These are phyloP conservation scores for Mucor racemosus DNA, from an alignment of 371 early-diverging fungal species.

Conservation along the genomic window DNA sequence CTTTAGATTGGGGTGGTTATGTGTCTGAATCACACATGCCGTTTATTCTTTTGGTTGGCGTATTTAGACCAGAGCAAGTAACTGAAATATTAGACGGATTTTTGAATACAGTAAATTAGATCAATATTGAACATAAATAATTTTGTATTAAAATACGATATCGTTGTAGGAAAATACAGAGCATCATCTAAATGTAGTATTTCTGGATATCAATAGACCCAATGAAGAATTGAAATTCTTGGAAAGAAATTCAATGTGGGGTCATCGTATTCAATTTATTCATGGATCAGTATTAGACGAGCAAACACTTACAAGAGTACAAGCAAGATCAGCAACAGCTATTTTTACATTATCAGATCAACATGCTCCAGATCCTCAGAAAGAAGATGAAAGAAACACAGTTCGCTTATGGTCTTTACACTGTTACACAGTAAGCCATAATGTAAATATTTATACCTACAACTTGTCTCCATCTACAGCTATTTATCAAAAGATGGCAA, in stretches of 20 bases:
- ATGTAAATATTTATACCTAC: conserved; percentile 70
- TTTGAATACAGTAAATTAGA: conserved; percentile 54
- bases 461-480: conserved; percentile 73
- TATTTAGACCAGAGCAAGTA: conserved; percentile 58
- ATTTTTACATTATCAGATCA: conserved; percentile 62
- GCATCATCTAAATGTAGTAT: conserved; percentile 54
- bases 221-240: conserved; percentile 55
- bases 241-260: conserved; percentile 50
- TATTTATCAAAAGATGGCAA: conserved; percentile 67
- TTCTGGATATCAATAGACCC: conserved; percentile 59
- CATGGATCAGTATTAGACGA: conserved; percentile 56
- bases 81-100: conserved; percentile 66
- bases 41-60: conserved; percentile 69
- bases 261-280: conserved; percentile 44
- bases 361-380: conserved; percentile 42
- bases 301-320: conserved; percentile 50
- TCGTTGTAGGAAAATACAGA: conserved; percentile 44
- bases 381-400: conserved; percentile 66
- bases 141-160: background rate
- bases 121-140: background rate
- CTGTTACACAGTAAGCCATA: conserved; percentile 49
- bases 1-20: conserved; percentile 48
- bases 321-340: conserved; percentile 50
- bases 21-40: conserved; percentile 52
- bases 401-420: conserved; percentile 71